phyloP scores from a whole-genome alignment of 1,139 yeast genomes.

The Taphrina pruni region DNA sequence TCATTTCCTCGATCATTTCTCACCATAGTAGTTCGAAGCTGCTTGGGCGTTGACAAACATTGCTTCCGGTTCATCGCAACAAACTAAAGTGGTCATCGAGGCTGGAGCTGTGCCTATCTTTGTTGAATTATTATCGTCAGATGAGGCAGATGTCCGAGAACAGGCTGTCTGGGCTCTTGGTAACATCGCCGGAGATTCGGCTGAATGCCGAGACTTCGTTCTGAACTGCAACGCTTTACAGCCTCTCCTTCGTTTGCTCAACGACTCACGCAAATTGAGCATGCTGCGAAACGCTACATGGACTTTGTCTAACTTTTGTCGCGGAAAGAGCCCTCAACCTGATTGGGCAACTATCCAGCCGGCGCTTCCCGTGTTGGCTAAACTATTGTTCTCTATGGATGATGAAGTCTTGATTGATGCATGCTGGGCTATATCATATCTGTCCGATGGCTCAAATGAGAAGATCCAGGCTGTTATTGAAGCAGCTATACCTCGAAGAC shows the following conservation, averaged over 20 bases:
- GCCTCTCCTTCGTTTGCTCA: conserved; percentile 80
- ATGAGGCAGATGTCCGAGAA: conserved; percentile 89
- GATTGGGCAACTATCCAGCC: conserved; percentile 83
- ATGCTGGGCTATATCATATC: conserved; percentile 97
- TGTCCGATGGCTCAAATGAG: conserved; percentile 89
- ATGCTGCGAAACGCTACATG: conserved; percentile 95
- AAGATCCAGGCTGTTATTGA: conserved; percentile 97
- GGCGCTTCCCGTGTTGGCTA: conserved; percentile 91
- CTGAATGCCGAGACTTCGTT: conserved; percentile 86
- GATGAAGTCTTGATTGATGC: conserved; percentile 95
- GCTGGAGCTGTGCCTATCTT: conserved; percentile 93
- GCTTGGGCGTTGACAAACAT: conserved; percentile 99
- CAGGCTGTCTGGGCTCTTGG: conserved; percentile 99
- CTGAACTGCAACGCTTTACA: conserved; percentile 84
- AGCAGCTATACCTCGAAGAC: conserved; percentile 90
- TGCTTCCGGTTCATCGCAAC: conserved; percentile 92
- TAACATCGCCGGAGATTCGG: conserved; percentile 97
- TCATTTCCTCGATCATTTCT: conserved; percentile 10
- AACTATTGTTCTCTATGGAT: conserved; percentile 86
- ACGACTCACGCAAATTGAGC: conserved; percentile 75
- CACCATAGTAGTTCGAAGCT: conserved; percentile 67
- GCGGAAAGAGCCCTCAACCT: conserved; percentile 96
- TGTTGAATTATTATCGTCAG: conserved; percentile 78
- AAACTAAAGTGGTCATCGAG: conserved; percentile 87
- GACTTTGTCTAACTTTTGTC: conserved; percentile 94